Base-by-base conservation (phyloP, 2,329 filamentous ascomycete genomes). In the Diaporthe sp. region DNA sequence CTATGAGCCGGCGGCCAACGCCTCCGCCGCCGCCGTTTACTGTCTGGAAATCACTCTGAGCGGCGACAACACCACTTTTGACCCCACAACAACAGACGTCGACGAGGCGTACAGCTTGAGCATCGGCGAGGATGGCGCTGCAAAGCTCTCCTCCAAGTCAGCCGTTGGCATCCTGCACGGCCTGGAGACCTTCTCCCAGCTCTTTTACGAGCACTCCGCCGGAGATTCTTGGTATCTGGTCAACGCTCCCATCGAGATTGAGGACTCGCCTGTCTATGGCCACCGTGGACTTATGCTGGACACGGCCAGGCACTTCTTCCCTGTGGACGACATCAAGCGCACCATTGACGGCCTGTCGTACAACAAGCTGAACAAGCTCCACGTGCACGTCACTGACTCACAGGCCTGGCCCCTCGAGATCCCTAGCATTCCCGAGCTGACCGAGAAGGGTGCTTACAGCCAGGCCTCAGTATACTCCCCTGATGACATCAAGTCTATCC, bases 391-490 rank as follows among this genome's bases (percentile, higher is more conserved):
- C 75, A 97, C 94, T 6, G 95, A 97, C 83, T 92, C 93, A 22
- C 95, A 97, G 83, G 94, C 94, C 5, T 97, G 95, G 93, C 95
- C 95, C 0, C 87, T 98, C 34, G 94, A 95, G 79, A 92, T 98
- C 68, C 94, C 94, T 1, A 84, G 93, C 3, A 84, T 98, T 77
- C 94, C 95, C 4, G 89, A 93, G 75, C 87, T 98, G 2, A 88
- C 94, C 4, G 84, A 87, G 71, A 92, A 94, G 82, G 95, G 95
- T 49, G 93, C 94, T 1, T 97, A 97, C 81, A 87, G 88, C 34
- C 86, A 88, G 25, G 90, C 90, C 61, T 86, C 94, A 71, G 90
- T 91, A 0, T 98, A 97, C 85, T 91, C 89, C 1, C 88, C 92
- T 0, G 83, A 85, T 2, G 92, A 95, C 77, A 86, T 98, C 42